Percentiles rank a stretch among this genome's conserved stretches.
phyloP scores from a whole-genome alignment of 768 basidiomycete species.

The Cystofilobasidium macerans region DNA sequence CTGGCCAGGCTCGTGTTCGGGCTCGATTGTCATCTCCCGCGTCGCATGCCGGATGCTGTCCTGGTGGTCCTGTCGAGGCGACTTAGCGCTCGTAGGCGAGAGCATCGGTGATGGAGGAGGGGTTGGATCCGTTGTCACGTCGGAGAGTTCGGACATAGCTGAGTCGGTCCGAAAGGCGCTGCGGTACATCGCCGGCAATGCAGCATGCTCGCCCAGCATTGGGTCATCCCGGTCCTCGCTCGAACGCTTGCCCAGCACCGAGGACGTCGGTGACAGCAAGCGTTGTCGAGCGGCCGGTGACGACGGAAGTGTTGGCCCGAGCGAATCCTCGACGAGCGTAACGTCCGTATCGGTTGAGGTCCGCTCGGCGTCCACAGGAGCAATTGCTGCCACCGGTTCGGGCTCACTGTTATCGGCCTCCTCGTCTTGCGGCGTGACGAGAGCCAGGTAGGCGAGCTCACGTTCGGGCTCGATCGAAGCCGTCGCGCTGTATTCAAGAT shows the following conservation, averaged over 20 bases:
- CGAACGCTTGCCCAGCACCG: slow-evolving; percentile 25
- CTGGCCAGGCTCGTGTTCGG: slow-evolving; percentile 1
- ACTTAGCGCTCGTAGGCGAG: slow-evolving; percentile 6
- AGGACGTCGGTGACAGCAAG: neutral
- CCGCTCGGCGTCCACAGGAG: neutral
- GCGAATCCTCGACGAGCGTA: slow-evolving; percentile 17
- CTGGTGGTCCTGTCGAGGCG: slow-evolving; percentile 13
- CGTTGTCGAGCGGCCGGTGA: neutral
- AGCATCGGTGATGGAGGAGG: slow-evolving; percentile 3
- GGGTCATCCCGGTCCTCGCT: slow-evolving; percentile 24
- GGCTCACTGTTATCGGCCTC: slow-evolving; percentile 4
- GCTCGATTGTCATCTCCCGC: slow-evolving; percentile 21
- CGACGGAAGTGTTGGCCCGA: neutral
- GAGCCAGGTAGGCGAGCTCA: slow-evolving; percentile 79
- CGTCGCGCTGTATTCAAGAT: slow-evolving; percentile 56
- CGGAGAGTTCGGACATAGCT: slow-evolving; percentile 17
- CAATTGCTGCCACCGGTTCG: neutral
- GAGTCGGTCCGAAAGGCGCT: slow-evolving; percentile 2
- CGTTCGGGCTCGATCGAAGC: slow-evolving; percentile 68
- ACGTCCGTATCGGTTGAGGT: slow-evolving; percentile 10
- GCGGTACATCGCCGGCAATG: slow-evolving; percentile 2
- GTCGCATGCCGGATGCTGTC: slow-evolving; percentile 7
- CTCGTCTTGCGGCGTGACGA: slow-evolving; percentile 61
- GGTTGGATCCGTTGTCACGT: slow-evolving; percentile 11
- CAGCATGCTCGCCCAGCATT: slow-evolving; percentile 18